phyloP scores from a whole-genome alignment of 306 rosid species.

The Quercus wislizeni region DNA sequence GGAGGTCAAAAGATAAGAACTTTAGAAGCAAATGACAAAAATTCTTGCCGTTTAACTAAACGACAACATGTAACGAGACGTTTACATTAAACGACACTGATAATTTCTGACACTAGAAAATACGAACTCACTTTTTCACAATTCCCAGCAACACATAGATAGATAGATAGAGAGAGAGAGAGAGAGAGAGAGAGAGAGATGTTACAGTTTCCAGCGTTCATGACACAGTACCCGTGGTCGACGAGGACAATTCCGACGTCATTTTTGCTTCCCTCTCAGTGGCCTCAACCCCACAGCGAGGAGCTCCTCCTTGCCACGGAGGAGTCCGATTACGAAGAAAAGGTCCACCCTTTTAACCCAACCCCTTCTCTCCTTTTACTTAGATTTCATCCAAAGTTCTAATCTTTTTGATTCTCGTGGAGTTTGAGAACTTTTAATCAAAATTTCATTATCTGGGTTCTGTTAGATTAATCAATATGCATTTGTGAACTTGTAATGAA shows the following conservation, averaged over 20 bases:
- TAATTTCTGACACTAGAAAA: too few relatives aligned
- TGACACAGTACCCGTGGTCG: conserved; percentile 83
- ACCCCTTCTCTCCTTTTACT: not conserved
- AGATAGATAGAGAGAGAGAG: not conserved
- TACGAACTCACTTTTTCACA: too few relatives aligned
- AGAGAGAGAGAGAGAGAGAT: conserved; percentile 24
- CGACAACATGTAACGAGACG: too few relatives aligned
- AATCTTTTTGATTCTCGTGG: not conserved
- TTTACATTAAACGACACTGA: too few relatives aligned
- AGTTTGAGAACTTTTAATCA: not conserved
- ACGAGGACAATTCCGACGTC: conserved; percentile 81
- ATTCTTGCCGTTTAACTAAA: too few relatives aligned
- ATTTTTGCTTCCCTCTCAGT: conserved; percentile 76
- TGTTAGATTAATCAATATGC: not conserved
- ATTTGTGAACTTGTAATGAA: not conserved
- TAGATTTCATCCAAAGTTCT: too few relatives aligned
- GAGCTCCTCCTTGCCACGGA: conserved; percentile 92
- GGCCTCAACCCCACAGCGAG: conserved; percentile 91
- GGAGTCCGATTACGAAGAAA: conserved; percentile 81
- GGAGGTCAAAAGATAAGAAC: too few relatives aligned
- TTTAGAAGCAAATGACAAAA: too few relatives aligned
- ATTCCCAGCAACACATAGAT: too few relatives aligned
- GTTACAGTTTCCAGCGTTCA: conserved; percentile 93
- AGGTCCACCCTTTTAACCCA: conserved; percentile 38
- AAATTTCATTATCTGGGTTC: not conserved